phyloP scores from a whole-genome alignment of 495 filamentous ascomycete genomes.

The Xylaria venustula region DNA sequence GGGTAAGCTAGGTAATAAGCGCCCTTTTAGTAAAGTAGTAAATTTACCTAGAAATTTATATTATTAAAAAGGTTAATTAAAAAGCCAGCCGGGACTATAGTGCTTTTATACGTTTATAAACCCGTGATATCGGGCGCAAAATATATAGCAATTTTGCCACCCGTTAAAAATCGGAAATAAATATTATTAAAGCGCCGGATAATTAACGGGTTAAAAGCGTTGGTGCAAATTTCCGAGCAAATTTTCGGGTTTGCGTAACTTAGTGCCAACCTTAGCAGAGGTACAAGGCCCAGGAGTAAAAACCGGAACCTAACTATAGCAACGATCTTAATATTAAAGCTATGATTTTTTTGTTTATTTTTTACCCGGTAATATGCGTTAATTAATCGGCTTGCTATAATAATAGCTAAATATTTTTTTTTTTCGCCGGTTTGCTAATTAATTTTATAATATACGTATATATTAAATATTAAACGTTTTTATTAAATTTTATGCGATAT shows the following conservation, averaged over 20 bases:
- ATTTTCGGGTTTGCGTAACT: slow-evolving; percentile 52
- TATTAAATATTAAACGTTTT: no score
- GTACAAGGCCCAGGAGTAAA: slow-evolving; percentile 3
- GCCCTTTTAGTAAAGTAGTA: neutral
- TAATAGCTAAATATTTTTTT: neutral
- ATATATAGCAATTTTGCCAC: slow-evolving; percentile 57
- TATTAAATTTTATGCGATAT: neutral
- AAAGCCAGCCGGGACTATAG: slow-evolving; percentile 55
- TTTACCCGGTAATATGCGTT: neutral
- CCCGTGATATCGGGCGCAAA: slow-evolving; percentile 58
- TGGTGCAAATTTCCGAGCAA: slow-evolving; percentile 60
- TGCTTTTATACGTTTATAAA: slow-evolving; percentile 63
- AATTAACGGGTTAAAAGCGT: slow-evolving; percentile 63
- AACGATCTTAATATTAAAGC: neutral
- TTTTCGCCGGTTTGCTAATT: neutral
- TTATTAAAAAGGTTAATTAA: slow-evolving; percentile 55
- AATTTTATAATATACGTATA: neutral
- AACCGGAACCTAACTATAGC: neutral
- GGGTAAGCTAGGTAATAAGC: no score
- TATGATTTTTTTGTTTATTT: no score
- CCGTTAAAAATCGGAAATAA: slow-evolving; percentile 73
- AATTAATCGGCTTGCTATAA: neutral
- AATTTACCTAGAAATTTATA: slow-evolving; percentile 59
- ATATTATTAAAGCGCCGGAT: slow-evolving; percentile 63
- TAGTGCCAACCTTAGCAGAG: slow-evolving; percentile 10